Evolutionary conservation across 192 early-diverging fungal species (phyloP).

Genomic region (Pilaira anomala): DNA sequence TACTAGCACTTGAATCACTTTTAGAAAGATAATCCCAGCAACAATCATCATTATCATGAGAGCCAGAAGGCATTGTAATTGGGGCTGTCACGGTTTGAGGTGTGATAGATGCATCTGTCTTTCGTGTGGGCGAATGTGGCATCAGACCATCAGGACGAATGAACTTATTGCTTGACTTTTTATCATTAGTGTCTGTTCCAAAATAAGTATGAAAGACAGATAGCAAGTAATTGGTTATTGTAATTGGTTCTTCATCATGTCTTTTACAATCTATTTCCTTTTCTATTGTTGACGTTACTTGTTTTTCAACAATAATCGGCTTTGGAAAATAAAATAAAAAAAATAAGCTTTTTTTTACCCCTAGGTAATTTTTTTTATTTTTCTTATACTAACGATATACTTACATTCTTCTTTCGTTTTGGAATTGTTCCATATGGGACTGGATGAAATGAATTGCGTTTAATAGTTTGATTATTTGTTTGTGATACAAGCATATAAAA

Average conservation of each 20-base stretch:
- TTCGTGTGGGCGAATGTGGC: not conserved
- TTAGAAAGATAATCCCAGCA: constrained; percentile 3
- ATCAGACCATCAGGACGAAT: constrained; percentile 13
- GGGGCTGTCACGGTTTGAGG: not conserved
- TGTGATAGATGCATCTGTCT: not conserved
- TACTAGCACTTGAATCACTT: not conserved
- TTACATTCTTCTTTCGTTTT: not conserved
- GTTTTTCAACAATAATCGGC: too few relatives aligned
- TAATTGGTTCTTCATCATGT: too few relatives aligned
- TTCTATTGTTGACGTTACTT: too few relatives aligned
- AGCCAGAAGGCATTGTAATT: not conserved
- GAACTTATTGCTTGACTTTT: too few relatives aligned
- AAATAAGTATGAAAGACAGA: too few relatives aligned
- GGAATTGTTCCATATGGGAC: constrained; percentile 15
- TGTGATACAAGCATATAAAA: too few relatives aligned
- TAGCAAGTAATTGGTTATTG: too few relatives aligned
- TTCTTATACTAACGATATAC: too few relatives aligned
- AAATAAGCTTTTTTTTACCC: not conserved
- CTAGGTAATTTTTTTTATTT: not conserved
- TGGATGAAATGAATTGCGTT: not conserved
- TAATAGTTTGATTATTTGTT: too few relatives aligned
- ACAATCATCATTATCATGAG: not conserved
- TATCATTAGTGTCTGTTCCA: too few relatives aligned
- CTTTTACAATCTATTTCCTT: not conserved
- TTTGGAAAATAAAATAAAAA: too few relatives aligned